These are phyloP conservation scores for Colletotrichum chrysophilum DNA, from an alignment of 2,329 filamentous ascomycete species.

Conservation along the genomic window DNA sequence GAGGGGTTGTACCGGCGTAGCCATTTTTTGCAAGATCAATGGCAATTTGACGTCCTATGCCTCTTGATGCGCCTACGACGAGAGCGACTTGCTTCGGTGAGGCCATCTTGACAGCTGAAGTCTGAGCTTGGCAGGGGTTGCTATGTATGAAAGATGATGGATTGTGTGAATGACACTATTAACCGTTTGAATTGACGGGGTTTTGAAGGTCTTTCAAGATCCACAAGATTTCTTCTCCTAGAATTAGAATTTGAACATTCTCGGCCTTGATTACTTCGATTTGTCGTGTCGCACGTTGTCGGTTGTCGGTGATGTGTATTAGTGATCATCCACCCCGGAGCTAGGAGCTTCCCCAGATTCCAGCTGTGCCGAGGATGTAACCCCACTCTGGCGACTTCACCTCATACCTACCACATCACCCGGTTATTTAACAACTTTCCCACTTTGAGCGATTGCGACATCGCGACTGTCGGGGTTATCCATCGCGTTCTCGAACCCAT, in stretches of 20 bases:
- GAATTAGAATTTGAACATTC: fast-evolving
- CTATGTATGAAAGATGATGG: neutral
- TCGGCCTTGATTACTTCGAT: neutral
- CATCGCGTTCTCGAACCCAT: neutral
- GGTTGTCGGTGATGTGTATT: constrained; percentile 5
- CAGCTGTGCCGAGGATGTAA: constrained; percentile 9
- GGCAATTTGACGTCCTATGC: constrained; percentile 82
- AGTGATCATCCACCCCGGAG: neutral
- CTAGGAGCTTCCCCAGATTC: constrained; percentile 7
- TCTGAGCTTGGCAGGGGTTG: neutral
- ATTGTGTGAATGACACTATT: neutral
- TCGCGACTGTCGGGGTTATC: neutral
- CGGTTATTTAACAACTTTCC: neutral
- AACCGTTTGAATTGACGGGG: neutral
- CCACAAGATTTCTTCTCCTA: neutral
- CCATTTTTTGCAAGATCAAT: constrained; percentile 75
- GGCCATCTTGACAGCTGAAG: neutral
- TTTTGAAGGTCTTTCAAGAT: neutral
- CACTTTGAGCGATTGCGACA: neutral
- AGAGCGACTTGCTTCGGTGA: constrained; percentile 59
- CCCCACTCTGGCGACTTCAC: constrained; percentile 6
- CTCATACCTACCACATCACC: neutral
- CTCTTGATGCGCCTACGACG: constrained; percentile 77
- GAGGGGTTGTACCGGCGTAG: constrained; percentile 63
- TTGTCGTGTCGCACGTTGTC: neutral